Conservation (phyloP, 2,329 filamentous ascomycete genomes). For the Colletotrichum lupini region DNA sequence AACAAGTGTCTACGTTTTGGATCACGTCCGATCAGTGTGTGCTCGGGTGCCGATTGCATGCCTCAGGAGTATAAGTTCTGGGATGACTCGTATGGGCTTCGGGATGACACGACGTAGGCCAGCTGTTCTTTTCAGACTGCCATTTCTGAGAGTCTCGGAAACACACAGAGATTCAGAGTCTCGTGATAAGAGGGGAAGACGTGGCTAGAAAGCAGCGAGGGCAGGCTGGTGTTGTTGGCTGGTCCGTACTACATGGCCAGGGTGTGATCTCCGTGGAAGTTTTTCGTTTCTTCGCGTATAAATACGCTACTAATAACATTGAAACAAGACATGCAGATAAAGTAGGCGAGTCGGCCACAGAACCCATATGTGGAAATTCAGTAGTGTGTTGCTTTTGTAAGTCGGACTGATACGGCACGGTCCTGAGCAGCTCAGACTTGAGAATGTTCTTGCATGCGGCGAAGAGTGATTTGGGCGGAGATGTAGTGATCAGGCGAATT, state of each 20-base stretch:
- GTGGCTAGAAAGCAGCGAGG: neutral
- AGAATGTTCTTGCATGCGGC: neutral
- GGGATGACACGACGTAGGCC: conserved; percentile 30
- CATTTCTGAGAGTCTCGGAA: neutral
- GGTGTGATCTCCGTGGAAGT: conserved; percentile 13
- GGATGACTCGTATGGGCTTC: conserved; percentile 25
- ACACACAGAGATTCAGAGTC: conserved; percentile 1
- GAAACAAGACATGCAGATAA: conserved; percentile 12
- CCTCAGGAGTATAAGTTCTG: neutral
- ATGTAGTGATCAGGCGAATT: conserved; percentile 5
- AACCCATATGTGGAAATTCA: neutral
- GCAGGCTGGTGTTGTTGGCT: neutral
- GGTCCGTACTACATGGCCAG: neutral
- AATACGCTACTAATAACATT: conserved; percentile 1
- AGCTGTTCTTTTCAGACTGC: conserved; percentile 22
- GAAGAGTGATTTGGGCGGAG: neutral
- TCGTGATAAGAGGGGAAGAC: neutral
- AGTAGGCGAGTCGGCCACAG: neutral
- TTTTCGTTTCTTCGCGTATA: conserved; percentile 18
- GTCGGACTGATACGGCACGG: neutral
- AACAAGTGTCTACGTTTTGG: conserved; percentile 25
- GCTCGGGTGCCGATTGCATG: neutral
- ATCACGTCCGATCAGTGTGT: conserved; percentile 21
- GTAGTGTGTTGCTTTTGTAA: neutral
- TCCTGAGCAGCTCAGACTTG: neutral